Evolutionary conservation across 352 stramenopile genomes (phyloP), one percentile per base, ranked within the genome.

Genomic region (Phytophthora cryptogea): DNA sequence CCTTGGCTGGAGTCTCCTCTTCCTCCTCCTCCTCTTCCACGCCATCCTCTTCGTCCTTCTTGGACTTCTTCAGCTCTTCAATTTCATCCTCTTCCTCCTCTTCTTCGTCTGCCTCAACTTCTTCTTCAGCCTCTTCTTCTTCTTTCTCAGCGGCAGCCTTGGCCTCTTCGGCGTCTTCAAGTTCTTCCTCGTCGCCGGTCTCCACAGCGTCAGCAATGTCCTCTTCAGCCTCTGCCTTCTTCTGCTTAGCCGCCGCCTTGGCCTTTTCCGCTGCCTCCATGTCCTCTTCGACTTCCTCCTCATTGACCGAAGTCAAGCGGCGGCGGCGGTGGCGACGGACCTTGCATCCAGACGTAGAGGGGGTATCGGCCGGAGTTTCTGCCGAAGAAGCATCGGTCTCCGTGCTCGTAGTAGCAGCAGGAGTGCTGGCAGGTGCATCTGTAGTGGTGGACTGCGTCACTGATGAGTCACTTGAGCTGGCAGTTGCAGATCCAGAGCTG

Each of bases 211-310:
- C 66, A 10, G 60, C 42, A 9, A 75, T 52, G 5, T 74, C 69
- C 9, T 59, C 51, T 6, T 71, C 59, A 17, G 69, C 69, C 39
- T 70, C 69, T 14, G 53, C 47, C 31, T 68, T 46, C 32, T 68
- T 64, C 27, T 72, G 28, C 39, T 72, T 17, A n/a, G 66, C 61
- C 2, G 33, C 54, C 8, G 43, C 36, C 31, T 70, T 54, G 4
- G 50, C 54, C 44, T 67, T 64, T n/a, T 70, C 26, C 9, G 59
- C 57, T 32, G 46, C 35, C 13, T 75, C 48, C 45, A 72, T 59
- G 20, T 74, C 66, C 4, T 70, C 41, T 33, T 75, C 61, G 32
- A 78, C 42, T 16, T 66, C 45, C 3, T 59, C 55, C 53, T 74
- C 56, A n/a, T 57, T 49, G 23, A 66, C 55, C 4, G 28, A n/a